Base-by-base conservation (phyloP, 306 rosid species). In the Fragaria vesca region DNA sequence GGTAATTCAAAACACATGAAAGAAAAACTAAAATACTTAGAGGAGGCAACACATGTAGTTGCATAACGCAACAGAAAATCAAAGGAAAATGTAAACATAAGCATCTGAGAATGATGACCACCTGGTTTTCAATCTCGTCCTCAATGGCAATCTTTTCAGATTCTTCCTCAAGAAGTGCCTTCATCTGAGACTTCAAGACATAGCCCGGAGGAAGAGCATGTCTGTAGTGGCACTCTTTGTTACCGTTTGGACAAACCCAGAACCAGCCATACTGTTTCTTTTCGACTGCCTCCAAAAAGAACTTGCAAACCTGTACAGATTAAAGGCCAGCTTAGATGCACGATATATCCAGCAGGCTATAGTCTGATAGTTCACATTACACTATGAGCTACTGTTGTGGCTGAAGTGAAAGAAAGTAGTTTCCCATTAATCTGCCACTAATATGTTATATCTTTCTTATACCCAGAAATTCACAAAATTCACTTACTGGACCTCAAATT, bases 201-300 rank as follows among this genome's bases (percentile, higher is more conserved):
- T 93, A 96, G 68, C 99, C 99, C 5, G 98, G 90, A 38, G 98
- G 98, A 76, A 96, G 98, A 71, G 99, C 99, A 86, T 95, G 99
- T 80, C 97, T 91, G 80, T 95, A 95, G 75, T 91, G 97, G 87
- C 99, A 96, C 47, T 87, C 94, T 85, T 89, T 90, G 74, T 87
- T 93, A 80, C 98, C 98, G 80, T 93, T 96, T 30, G 97, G 98
- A 80, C 98, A 93, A 61, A 2, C 81, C 99, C 99, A 91, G 75
- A 95, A 90, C 99, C 99, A 93, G 72, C 99, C 99, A 76, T 96
- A 93, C 75, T 91, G 99, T 80, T 96, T 96, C 88, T 90, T 96
- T 85, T 96, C 99, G 36, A 96, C 99, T 34, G 99, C 98, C 0
- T 93, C 98, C 86, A 83, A 72, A 69, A 86, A 83, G 75, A 66